Evolutionary conservation across 208 protist species (phyloP), one percentile per base, ranked within the genome.

Genomic region (Crithidia bombi): DNA sequence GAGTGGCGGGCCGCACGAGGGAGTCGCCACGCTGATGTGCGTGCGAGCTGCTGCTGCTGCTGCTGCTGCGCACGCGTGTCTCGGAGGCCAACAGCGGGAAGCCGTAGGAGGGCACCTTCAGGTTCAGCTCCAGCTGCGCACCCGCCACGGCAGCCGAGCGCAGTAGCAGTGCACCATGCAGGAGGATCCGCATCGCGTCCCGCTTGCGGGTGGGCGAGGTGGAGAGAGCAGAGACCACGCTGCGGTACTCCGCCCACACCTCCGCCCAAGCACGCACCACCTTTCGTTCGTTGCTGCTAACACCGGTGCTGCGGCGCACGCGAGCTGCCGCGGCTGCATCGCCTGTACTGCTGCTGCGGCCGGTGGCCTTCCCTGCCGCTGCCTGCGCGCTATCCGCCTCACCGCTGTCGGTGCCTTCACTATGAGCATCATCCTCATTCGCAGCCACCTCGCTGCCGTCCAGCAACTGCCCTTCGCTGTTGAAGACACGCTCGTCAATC

Each of bases 201-300:
- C 86, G 83, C 66, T 92, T 92, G 30, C 90, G 79, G 33, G 79
- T 63, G 21, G 81, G 85, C 11, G 86, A 91, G 21, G 90, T 95
- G 19, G 75, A 80, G 72, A 95, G 80, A 6, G 54, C 44, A 11
- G 63, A 68, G 26, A 95, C 90, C 28, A 81, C 77, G 38, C 75
- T 75, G 64, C 77, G 80, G 66, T 92, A 95, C 69, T 92, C 85
- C 1, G 90, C 87, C 90, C 90, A 95, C 7, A 95, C 90, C 67
- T 95, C 86, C 10, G 83, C 90, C 90, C 90, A 95, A 1, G 86
- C 86, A 17, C 90, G 84, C 47, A 95, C 86, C 7, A 90, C 70
- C 50, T 78, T 81, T 19, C 69, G 65, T 50, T 93, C 87, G 33
- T 74, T 78, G 51, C 59, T 73, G 67, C 66, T 59, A 19, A 65